Evolutionary conservation across 108 stramenopile species (phyloP).

Genomic region (Nitzschia inconspicua): DNA sequence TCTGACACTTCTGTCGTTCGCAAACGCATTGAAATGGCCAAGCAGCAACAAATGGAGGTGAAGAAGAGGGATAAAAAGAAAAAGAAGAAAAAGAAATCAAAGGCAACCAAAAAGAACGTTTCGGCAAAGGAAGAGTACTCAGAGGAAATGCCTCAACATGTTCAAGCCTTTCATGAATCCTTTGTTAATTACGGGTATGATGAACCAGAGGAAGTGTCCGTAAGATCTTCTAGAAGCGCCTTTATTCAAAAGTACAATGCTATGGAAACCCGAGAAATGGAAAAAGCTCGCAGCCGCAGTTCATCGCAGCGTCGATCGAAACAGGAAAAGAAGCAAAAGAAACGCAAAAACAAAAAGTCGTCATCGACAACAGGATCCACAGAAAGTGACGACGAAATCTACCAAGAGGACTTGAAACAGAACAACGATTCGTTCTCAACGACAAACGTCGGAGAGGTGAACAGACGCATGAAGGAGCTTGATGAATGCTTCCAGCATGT

Average conservation of each 20-base stretch:
- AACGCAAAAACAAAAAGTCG: background rate
- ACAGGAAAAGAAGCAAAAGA: slow-evolving; percentile 13
- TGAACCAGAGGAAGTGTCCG: background rate
- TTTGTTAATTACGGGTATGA: too few species aligned
- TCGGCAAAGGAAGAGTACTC: background rate
- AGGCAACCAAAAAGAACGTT: background rate
- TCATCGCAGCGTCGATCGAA: background rate
- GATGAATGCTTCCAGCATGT: background rate
- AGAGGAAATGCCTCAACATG: background rate
- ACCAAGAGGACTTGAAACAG: background rate
- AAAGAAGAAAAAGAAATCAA: background rate
- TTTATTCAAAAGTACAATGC: background rate
- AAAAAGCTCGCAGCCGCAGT: background rate
- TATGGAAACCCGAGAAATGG: background rate
- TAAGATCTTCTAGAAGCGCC: background rate
- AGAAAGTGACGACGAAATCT: background rate
- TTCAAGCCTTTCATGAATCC: background rate
- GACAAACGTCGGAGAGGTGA: background rate
- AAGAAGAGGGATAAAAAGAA: background rate
- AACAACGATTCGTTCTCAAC: background rate
- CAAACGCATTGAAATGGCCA: background rate
- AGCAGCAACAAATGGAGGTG: background rate
- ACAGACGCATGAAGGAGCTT: background rate
- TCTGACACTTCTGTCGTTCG: background rate
- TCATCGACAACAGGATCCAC: background rate